Base-by-base conservation (phyloP, 768 basidiomycete species). In the Hirschioporus abietinus region DNA sequence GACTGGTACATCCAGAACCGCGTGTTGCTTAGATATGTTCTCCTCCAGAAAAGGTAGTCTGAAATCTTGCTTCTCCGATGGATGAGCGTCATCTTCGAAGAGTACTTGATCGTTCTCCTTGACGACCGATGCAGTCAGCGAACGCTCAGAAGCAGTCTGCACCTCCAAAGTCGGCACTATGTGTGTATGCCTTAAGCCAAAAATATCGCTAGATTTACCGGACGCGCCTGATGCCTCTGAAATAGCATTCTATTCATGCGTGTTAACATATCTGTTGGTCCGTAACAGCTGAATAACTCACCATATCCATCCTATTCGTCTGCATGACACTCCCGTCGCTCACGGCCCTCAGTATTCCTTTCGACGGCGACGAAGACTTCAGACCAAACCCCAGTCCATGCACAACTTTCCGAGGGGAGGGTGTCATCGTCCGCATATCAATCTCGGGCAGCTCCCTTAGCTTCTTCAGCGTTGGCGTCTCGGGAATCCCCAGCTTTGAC, bases 321-420 rank as follows among this genome's bases (percentile, higher is more conserved):
- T 52, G 42, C 15, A 15, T 36, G 7, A 36, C 15, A 36, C 35
- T 36, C 20, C 42, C 42, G 3, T 52, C 42, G 12, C 42, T 52
- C 42, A 52, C 42, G 42, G 42, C 42, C 20, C 42, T 52, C 42
- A 15, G 42, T 15, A 20, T 10, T 1, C 42, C 42, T 20, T 52
- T 52, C 20, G 42, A 20, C 12, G 42, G 42, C 12, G 20, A 52
- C 3, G 12, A 15, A 1, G 20, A 10, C 42, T 52, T 52, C 20
- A 10, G 42, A 15, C 12, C 42, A 52, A 15, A 10, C 42, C 42
- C 42, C 5, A 52, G 42, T 15, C 42, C 42, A 52, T 52, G 42
- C 20, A 10, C 42, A 24, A 23, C 23, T 61, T 61, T 61, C 60
- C 60, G 60, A 25, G 60, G 60, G 25, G 60, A 61, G 25, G 60